Evolutionary conservation across 2,329 filamentous ascomycete genomes (phyloP).

Genomic region (Colletotrichum lini): DNA sequence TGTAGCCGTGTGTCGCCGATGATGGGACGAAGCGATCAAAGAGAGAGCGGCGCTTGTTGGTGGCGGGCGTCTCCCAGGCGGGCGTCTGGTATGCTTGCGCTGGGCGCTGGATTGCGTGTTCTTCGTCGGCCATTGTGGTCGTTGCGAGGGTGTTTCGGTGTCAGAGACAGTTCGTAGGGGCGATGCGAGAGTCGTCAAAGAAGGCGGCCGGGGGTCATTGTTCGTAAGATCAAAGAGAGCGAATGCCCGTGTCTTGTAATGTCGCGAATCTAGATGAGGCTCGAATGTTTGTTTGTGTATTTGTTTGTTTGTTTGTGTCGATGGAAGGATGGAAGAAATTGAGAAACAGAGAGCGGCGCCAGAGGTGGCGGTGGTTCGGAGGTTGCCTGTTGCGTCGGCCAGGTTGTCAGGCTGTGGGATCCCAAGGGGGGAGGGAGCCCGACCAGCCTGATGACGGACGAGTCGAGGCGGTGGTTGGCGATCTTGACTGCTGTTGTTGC

Average conservation of each 20-base stretch:
- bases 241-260: not conserved
- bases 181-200: not conserved
- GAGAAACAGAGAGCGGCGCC: not conserved
- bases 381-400: not conserved
- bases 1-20: not conserved
- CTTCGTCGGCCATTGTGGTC: conserved; percentile 28
- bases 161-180: not conserved
- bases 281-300: not conserved
- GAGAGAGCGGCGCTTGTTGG: conserved; percentile 30
- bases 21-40: conserved; percentile 21
- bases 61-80: conserved; percentile 29
- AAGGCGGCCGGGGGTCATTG: not conserved
- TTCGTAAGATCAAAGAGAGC: not conserved
- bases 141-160: not conserved
- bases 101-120: conserved; percentile 27
- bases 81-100: conserved; percentile 36
- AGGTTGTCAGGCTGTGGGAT: not conserved
- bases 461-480: not conserved
- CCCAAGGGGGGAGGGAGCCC: not conserved
- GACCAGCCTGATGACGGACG: not conserved
- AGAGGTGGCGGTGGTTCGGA: conserved; percentile 2
- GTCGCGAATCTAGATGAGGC: too few relatives aligned
- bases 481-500: not conserved
- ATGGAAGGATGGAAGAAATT: not conserved
- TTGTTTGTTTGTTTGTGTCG: not conserved